phyloP scores from a whole-genome alignment of 805 yeast species.

The Wickerhamiella azyma region DNA sequence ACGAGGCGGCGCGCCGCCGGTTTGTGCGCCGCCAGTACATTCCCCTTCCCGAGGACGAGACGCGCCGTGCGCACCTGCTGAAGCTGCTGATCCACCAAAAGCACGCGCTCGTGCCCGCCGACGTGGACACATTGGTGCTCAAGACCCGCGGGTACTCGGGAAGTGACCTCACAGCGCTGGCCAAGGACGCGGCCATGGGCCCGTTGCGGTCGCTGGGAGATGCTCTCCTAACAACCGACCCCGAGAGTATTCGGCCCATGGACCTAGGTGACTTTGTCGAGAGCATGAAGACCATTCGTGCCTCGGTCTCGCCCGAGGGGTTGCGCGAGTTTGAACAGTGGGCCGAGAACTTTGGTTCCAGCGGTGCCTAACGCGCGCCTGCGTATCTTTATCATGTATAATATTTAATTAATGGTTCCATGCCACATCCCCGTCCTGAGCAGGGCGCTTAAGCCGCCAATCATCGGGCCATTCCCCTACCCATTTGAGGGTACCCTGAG shows the following conservation, averaged over 20 bases:
- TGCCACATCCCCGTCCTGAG: no score
- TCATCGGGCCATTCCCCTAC: no score
- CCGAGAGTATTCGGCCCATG: slow-evolving; percentile 68
- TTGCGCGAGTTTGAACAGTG: slow-evolving; percentile 70
- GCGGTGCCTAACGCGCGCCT: slow-evolving; percentile 55
- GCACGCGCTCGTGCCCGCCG: slow-evolving; percentile 51
- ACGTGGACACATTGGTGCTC: slow-evolving; percentile 43
- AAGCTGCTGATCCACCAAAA: slow-evolving; percentile 60
- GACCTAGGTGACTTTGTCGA: slow-evolving; percentile 55
- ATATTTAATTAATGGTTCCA: not conserved
- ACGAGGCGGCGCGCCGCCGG: slow-evolving; percentile 90
- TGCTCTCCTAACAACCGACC: slow-evolving; percentile 49
- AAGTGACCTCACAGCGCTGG: slow-evolving; percentile 80
- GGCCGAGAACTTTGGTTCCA: slow-evolving; percentile 77
- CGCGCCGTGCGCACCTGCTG: slow-evolving; percentile 56
- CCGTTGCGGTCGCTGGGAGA: slow-evolving; percentile 87
- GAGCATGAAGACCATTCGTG: slow-evolving; percentile 68
- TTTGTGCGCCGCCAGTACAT: slow-evolving; percentile 86
- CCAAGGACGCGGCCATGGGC: slow-evolving; percentile 97
- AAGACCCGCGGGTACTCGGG: slow-evolving; percentile 83
- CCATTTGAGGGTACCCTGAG: no score
- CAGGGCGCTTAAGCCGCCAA: no score
- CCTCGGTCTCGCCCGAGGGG: slow-evolving; percentile 78
- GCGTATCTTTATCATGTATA: not conserved
- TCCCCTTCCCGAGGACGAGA: slow-evolving; percentile 81